A percentile compares a stretch with the other conserved stretches of the same genome.
phyloP scores from a whole-genome alignment of 148 eudicot species.

The Vaccinium myrtillus region DNA sequence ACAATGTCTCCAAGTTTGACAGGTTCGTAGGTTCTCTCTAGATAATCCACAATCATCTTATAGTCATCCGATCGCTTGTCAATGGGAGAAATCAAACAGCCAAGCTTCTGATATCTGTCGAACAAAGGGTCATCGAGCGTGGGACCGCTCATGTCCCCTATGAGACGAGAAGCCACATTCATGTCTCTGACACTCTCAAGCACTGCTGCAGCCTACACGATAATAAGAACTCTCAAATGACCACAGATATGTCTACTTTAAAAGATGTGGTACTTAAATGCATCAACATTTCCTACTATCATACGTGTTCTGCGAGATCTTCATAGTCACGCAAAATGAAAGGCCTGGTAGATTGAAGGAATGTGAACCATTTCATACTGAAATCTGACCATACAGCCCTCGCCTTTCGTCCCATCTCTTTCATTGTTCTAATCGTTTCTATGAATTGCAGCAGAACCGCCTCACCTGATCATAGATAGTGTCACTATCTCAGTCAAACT shows the following conservation, averaged over 20 bases:
- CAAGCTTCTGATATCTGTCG: constrained; percentile 58
- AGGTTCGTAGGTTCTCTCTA: constrained; percentile 83
- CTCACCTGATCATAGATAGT: constrained; percentile 43
- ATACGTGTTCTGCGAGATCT: constrained; percentile 80
- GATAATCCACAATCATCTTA: constrained; percentile 68
- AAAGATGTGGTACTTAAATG: not conserved
- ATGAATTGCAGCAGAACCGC: constrained; percentile 46
- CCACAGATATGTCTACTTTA: not conserved
- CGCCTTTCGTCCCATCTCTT: constrained; percentile 41
- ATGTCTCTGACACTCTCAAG: constrained; percentile 68
- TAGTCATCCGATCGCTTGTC: constrained; percentile 68
- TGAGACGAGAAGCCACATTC: constrained; percentile 62
- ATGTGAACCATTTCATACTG: constrained; percentile 79
- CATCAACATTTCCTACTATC: not conserved
- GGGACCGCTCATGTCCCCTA: constrained; percentile 68
- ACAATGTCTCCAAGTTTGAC: constrained; percentile 70
- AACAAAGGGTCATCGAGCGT: constrained; percentile 76
- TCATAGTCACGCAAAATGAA: constrained; percentile 49
- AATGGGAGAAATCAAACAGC: constrained; percentile 52
- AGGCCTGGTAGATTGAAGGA: constrained; percentile 72
- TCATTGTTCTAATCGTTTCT: constrained; percentile 38
- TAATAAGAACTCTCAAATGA: not conserved
- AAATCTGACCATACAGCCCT: constrained; percentile 79
- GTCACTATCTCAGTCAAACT: not conserved
- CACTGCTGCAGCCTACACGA: constrained; percentile 60